phyloP scores from a whole-genome alignment of 139 green algal species.

The Closterium sp. region DNA sequence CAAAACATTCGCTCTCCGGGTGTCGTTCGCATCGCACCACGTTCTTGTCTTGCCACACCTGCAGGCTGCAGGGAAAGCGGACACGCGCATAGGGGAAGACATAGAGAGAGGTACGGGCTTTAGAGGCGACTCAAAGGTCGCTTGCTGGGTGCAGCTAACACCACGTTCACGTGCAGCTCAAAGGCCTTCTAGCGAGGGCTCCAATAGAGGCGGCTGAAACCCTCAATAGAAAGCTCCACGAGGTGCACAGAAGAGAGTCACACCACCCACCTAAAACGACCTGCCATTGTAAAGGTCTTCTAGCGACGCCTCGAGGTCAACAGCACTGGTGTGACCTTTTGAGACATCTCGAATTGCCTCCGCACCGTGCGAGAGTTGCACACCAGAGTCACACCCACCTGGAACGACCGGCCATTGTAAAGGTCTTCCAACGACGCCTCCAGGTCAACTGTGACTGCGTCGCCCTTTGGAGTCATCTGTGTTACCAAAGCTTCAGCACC shows the following conservation, averaged over 20 bases:
- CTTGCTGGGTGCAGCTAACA: slow-evolving; percentile 78
- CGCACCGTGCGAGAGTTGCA: too few relatives aligned
- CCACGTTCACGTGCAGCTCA: too few relatives aligned
- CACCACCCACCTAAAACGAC: slow-evolving; percentile 61
- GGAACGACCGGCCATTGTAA: slow-evolving; percentile 81
- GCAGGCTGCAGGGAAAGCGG: slow-evolving; percentile 24
- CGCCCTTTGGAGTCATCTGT: slow-evolving; percentile 73
- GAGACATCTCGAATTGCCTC: slow-evolving; percentile 66
- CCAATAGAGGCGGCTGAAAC: too few relatives aligned
- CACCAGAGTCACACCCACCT: slow-evolving; percentile 42
- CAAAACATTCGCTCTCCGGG: too few relatives aligned
- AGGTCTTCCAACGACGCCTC: slow-evolving; percentile 82
- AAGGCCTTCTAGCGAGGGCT: too few relatives aligned
- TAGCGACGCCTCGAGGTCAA: slow-evolving; percentile 82
- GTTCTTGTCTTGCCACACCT: slow-evolving; percentile 86
- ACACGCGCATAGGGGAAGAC: too few relatives aligned
- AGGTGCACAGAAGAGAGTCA: too few relatives aligned
- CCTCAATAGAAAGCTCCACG: too few relatives aligned
- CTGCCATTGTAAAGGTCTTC: slow-evolving; percentile 88
- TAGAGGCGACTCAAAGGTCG: too few relatives aligned
- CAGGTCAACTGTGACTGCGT: slow-evolving; percentile 82
- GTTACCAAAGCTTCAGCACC: too few relatives aligned
- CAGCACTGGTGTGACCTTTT: slow-evolving; percentile 78
- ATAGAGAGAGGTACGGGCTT: too few relatives aligned
- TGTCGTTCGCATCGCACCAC: too few relatives aligned